Evolutionary conservation across 441 rosid species (phyloP).

Genomic region (Erodium moschatum): DNA sequence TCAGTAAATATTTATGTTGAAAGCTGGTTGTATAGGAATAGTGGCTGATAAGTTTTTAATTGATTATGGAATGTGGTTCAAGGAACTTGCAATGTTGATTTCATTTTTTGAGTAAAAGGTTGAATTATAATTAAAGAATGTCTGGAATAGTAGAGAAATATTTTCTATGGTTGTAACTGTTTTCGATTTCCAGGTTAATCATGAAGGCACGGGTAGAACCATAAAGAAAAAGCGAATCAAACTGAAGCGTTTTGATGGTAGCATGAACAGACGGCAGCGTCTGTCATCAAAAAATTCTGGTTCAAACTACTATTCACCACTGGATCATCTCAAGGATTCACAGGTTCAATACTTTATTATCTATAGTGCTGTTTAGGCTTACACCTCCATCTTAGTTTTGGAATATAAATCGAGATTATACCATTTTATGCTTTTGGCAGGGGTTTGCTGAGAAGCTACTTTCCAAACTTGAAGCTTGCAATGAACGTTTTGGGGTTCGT

Average conservation of each 20-base stretch:
- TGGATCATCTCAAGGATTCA: conserved; percentile 72
- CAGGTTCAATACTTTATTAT: conserved; percentile 42
- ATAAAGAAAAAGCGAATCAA: conserved; percentile 95
- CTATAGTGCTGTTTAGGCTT: conserved; percentile 4
- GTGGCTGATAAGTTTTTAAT: too few relatives aligned
- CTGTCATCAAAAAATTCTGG: conserved; percentile 38
- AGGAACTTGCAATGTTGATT: not conserved
- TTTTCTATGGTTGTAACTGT: conserved; percentile 1
- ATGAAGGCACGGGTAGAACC: conserved; percentile 72
- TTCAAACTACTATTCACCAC: conserved; percentile 61
- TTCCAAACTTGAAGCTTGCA: conserved; percentile 79
- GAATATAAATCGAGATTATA: conserved; percentile 2
- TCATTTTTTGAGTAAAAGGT: not conserved
- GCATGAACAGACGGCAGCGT: conserved; percentile 73
- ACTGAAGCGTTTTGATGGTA: conserved; percentile 62
- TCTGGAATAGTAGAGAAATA: too few relatives aligned
- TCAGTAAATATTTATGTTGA: too few relatives aligned
- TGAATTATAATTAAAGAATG: too few relatives aligned
- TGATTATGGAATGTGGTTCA: too few relatives aligned
- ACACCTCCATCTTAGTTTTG: not conserved
- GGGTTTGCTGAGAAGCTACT: conserved; percentile 74
- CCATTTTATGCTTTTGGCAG: conserved; percentile 31
- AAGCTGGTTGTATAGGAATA: too few relatives aligned
- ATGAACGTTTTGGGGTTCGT: conserved; percentile 71
- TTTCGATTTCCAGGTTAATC: conserved; percentile 41